A percentile compares a stretch with the other conserved stretches of the same genome.
Conservation (phyloP, 2,329 filamentous ascomycete genomes). For the Venturia effusa region DNA sequence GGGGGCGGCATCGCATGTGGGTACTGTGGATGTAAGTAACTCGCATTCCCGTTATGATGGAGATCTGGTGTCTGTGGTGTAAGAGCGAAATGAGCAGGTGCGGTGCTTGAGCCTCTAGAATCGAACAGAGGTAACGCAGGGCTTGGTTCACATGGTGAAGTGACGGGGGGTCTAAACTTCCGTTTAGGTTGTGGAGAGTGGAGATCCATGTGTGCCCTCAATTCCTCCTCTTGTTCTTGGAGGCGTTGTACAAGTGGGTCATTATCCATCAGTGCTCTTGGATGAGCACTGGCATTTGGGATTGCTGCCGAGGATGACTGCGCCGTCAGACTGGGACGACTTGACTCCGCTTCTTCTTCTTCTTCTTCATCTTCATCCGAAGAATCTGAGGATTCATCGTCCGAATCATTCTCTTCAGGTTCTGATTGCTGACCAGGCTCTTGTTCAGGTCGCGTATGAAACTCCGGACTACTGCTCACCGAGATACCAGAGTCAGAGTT, state of each 20-base stretch:
- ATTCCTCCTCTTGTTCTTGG: constrained; percentile 22
- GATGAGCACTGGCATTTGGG: not conserved
- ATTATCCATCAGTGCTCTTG: constrained; percentile 4
- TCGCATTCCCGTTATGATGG: not conserved
- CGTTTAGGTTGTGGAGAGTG: constrained; percentile 24
- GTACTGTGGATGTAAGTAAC: not conserved
- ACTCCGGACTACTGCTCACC: constrained; percentile 23
- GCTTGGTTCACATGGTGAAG: constrained; percentile 1
- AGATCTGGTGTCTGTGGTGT: not conserved
- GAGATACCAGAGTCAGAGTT: constrained; percentile 21
- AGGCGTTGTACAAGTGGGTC: constrained; percentile 16
- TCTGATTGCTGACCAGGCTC: not conserved
- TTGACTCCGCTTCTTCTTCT: constrained; percentile 11
- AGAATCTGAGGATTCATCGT: constrained; percentile 6
- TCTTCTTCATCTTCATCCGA: constrained; percentile 11
- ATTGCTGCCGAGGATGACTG: not conserved
- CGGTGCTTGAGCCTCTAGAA: not conserved
- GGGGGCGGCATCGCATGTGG: not conserved
- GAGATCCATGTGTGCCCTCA: constrained; percentile 22
- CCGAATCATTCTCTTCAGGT: not conserved
- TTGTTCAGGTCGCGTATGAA: constrained; percentile 7
- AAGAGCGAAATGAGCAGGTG: not conserved
- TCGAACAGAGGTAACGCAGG: constrained; percentile 8
- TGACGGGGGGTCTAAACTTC: not conserved
- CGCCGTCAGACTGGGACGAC: not conserved